These are phyloP conservation scores for Mrakia hoshinonis DNA, from an alignment of 768 basidiomycete species.

Conservation along the genomic window DNA sequence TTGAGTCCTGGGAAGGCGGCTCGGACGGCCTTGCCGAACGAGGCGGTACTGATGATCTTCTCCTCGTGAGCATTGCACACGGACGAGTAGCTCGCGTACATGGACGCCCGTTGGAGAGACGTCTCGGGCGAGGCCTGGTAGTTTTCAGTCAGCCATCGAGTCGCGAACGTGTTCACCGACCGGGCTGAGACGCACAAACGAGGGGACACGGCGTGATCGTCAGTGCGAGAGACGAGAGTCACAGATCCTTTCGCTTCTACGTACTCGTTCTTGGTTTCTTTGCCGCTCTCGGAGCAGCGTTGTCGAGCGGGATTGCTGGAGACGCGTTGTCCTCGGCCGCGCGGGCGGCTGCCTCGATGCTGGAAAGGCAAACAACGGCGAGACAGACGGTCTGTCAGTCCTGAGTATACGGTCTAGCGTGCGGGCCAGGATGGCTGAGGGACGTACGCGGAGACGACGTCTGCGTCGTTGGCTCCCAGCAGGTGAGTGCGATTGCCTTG, in stretches of 20 bases:
- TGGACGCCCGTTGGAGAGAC: conserved; percentile 2
- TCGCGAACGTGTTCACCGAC: conserved; percentile 3
- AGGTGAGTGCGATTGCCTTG: too few relatives aligned
- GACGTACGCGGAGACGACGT: too few relatives aligned
- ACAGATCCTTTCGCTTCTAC: background rate
- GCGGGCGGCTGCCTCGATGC: too few relatives aligned
- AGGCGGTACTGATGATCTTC: conserved; percentile 82
- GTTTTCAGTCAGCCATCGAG: conserved; percentile 4
- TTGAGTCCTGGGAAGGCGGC: conserved; percentile 91
- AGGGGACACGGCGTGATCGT: background rate
- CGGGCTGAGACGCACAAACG: background rate
- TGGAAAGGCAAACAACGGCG: too few relatives aligned
- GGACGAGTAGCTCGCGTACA: conserved; percentile 17
- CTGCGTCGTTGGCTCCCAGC: too few relatives aligned
- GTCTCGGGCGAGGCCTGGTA: background rate
- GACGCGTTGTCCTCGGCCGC: background rate
- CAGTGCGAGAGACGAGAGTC: background rate
- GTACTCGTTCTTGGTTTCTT: conserved; percentile 3
- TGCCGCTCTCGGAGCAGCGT: background rate
- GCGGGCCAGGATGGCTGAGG: too few relatives aligned
- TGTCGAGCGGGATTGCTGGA: background rate
- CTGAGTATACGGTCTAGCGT: too few relatives aligned
- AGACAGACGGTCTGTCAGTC: too few relatives aligned
- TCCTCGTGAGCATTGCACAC: background rate
- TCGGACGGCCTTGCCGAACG: conserved; percentile 86